phyloP scores from a whole-genome alignment of 768 basidiomycete genomes.

The Cantharellus anzutake region DNA sequence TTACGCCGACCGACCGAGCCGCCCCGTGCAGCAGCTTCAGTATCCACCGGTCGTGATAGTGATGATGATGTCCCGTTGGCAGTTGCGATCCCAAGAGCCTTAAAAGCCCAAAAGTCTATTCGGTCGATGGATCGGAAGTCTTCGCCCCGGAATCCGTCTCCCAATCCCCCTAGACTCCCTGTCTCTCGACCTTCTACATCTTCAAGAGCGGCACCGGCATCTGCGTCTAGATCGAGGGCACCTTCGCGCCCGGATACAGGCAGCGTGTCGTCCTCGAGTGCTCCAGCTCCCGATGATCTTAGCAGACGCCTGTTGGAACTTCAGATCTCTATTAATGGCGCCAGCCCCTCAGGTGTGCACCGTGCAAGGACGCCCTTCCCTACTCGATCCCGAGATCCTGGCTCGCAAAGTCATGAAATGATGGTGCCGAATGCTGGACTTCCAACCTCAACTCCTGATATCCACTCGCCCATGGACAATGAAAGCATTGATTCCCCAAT shows the following conservation, averaged over 20 bases:
- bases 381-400: not conserved
- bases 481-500: too few relatives aligned
- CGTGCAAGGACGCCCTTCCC: not conserved
- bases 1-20: too few relatives aligned
- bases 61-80: slow-evolving; percentile 70
- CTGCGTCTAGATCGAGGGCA: too few relatives aligned
- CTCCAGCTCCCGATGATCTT: slow-evolving; percentile 3
- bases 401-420: not conserved
- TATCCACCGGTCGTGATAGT: not conserved
- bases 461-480: too few relatives aligned
- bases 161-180: not conserved
- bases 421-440: too few relatives aligned
- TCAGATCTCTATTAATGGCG: not conserved
- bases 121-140: slow-evolving; percentile 15
- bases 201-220: too few relatives aligned
- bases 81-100: slow-evolving; percentile 60
- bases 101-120: slow-evolving; percentile 67
- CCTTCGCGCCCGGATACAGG: not conserved
- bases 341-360: not conserved
- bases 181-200: not conserved
- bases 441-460: too few relatives aligned
- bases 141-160: not conserved
- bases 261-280: not conserved
- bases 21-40: too few relatives aligned
- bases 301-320: not conserved